A percentile compares a stretch with the other conserved stretches of the same genome.
These are phyloP conservation scores for Carallia brachiata DNA, from an alignment of 345 rosid species.

Conservation along the genomic window DNA sequence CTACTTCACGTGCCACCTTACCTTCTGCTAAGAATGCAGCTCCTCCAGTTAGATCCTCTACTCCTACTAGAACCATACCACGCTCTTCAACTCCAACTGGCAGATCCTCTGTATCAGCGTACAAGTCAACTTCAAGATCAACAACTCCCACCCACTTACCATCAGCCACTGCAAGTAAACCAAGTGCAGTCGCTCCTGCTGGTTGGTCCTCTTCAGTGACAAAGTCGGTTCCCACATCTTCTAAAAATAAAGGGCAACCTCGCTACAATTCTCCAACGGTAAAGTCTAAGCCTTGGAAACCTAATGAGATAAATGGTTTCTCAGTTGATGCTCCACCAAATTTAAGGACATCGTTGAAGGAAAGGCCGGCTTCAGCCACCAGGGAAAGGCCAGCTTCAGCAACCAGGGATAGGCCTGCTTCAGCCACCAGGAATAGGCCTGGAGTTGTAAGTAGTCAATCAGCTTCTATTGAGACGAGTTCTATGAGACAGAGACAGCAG, in stretches of 20 bases:
- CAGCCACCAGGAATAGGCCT: background rate
- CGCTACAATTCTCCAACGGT: conserved; percentile 28
- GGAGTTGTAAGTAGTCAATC: conserved; percentile 23
- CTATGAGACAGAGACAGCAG: conserved; percentile 25
- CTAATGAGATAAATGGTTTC: conserved; percentile 29
- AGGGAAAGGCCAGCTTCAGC: conserved; percentile 10
- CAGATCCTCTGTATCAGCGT: conserved; percentile 37
- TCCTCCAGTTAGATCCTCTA: conserved; percentile 43
- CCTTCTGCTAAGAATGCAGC: conserved; percentile 43
- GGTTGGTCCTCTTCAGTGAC: conserved; percentile 47
- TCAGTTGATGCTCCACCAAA: conserved; percentile 31
- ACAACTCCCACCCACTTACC: conserved; percentile 23
- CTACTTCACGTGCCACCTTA: conserved; percentile 21
- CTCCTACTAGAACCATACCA: conserved; percentile 43
- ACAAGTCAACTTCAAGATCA: conserved; percentile 35
- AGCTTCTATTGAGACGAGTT: conserved; percentile 41
- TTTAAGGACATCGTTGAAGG: conserved; percentile 26
- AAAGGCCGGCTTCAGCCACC: conserved; percentile 12
- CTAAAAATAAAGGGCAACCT: conserved; percentile 20
- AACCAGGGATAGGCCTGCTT: background rate
- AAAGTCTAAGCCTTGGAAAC: conserved; percentile 29
- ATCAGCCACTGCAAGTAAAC: conserved; percentile 16
- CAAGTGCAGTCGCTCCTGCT: conserved; percentile 27
- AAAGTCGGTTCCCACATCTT: conserved; percentile 28
- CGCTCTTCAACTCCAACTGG: conserved; percentile 50